Percentiles rank a stretch among this genome's conserved stretches.
Evolutionary conservation across 371 early-diverging fungal species (phyloP).

Genomic region (Mortierella sp.): DNA sequence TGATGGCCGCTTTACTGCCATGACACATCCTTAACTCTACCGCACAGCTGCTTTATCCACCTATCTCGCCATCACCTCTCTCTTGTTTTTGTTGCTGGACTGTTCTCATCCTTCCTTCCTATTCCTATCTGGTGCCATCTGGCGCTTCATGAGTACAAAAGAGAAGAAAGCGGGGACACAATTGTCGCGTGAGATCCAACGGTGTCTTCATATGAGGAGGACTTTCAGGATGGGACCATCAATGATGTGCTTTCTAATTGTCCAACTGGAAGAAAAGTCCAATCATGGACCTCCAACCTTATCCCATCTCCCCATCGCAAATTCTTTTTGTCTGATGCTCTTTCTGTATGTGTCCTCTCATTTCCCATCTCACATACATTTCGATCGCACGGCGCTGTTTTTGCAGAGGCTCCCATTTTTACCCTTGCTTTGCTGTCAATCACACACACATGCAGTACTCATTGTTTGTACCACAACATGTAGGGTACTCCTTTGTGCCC

Average conservation of each 20-base stretch:
- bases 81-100: background rate
- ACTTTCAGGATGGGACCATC: background rate
- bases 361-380: background rate
- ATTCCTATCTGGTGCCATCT: background rate
- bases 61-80: background rate
- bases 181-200: slow-evolving; percentile 7
- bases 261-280: background rate
- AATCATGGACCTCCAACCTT: slow-evolving; percentile 7
- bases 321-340: background rate
- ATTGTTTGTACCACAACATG: background rate
- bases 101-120: no score
- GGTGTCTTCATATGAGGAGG: background rate
- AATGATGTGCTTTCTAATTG: background rate
- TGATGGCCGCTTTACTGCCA: background rate
- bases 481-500: background rate
- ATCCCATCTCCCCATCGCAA: slow-evolving; percentile 11
- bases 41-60: background rate
- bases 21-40: slow-evolving; percentile 7
- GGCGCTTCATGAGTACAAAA: background rate
- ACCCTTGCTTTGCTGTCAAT: background rate
- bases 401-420: background rate
- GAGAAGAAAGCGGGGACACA: background rate
- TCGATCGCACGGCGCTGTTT: background rate
- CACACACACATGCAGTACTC: background rate
- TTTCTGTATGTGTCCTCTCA: background rate